phyloP scores from a whole-genome alignment of 192 early-diverging fungal species.

The Coemansia pectinata region DNA sequence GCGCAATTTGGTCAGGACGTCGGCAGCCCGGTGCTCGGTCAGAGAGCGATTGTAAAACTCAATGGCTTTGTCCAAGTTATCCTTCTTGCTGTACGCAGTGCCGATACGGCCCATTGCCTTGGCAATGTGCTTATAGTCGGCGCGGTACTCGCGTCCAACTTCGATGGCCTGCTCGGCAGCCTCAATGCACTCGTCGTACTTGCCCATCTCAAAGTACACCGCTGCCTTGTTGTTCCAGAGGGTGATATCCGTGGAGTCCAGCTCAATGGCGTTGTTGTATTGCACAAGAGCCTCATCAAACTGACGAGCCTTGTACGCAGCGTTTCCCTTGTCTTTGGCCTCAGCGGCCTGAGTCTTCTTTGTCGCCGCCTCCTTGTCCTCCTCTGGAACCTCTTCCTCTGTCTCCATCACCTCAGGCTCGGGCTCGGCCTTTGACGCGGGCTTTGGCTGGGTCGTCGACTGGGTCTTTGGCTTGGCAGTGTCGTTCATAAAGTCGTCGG shows the following conservation, averaged over 20 bases:
- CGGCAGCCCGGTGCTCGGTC: constrained; percentile 92
- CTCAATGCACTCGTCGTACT: constrained; percentile 91
- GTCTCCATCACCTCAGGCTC: constrained; percentile 42
- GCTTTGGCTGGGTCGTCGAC: constrained; percentile 17
- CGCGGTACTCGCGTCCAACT: constrained; percentile 82
- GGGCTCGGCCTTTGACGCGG: constrained; percentile 20
- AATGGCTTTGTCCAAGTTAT: constrained; percentile 84
- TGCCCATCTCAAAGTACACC: constrained; percentile 92
- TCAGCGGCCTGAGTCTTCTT: constrained; percentile 69
- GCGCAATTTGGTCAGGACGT: constrained; percentile 85
- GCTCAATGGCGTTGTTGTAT: constrained; percentile 88
- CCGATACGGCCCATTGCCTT: constrained; percentile 93
- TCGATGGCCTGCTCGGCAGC: constrained; percentile 90
- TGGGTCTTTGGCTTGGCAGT: constrained; percentile 2
- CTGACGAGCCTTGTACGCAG: constrained; percentile 87
- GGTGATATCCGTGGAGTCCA: constrained; percentile 88
- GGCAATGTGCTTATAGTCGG: constrained; percentile 94
- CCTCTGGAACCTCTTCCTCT: constrained; percentile 52
- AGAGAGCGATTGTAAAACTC: constrained; percentile 91
- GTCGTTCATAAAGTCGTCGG: constrained; percentile 21
- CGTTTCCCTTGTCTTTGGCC: constrained; percentile 88
- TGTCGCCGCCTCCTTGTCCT: constrained; percentile 62
- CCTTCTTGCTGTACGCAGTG: constrained; percentile 79
- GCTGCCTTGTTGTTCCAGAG: constrained; percentile 97
- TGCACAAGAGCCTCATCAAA: constrained; percentile 88